Evolutionary conservation across 495 filamentous ascomycete genomes (phyloP).

Genomic region (Neurospora cerealis): DNA sequence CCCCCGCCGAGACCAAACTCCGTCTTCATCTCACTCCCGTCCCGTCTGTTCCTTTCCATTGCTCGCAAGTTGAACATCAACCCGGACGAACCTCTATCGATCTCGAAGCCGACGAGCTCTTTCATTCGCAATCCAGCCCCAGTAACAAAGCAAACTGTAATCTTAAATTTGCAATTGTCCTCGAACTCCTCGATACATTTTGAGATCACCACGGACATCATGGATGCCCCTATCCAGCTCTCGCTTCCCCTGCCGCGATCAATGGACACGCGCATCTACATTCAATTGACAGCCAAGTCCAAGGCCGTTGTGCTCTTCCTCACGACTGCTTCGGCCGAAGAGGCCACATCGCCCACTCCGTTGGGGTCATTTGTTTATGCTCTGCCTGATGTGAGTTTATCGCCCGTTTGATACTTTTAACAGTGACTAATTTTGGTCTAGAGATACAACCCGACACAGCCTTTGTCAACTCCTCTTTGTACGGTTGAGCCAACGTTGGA

Average conservation of each 20-base stretch:
- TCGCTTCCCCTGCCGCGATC: conserved; percentile 70
- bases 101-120: not conserved
- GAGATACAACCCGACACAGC: conserved; percentile 46
- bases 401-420: not conserved
- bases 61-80: not conserved
- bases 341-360: conserved; percentile 38
- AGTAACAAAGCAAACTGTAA: not conserved
- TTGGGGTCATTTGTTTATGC: conserved; percentile 87
- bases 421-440: conserved; percentile 16
- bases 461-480: conserved; percentile 72
- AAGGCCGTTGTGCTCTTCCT: conserved; percentile 66
- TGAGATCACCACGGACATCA: not conserved
- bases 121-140: not conserved
- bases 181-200: not conserved
- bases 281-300: conserved; percentile 60
- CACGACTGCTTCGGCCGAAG: conserved; percentile 57
- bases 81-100: not conserved
- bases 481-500: conserved; percentile 65
- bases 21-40: not conserved
- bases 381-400: conserved; percentile 64
- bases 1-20: not conserved
- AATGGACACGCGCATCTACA: conserved; percentile 66
- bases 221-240: conserved; percentile 45
- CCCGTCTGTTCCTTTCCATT: not conserved
- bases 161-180: not conserved